Percentiles rank a stretch among this genome's conserved stretches.
Evolutionary conservation across 768 basidiomycete genomes (phyloP).

Genomic region (Suillus hirtellus): DNA sequence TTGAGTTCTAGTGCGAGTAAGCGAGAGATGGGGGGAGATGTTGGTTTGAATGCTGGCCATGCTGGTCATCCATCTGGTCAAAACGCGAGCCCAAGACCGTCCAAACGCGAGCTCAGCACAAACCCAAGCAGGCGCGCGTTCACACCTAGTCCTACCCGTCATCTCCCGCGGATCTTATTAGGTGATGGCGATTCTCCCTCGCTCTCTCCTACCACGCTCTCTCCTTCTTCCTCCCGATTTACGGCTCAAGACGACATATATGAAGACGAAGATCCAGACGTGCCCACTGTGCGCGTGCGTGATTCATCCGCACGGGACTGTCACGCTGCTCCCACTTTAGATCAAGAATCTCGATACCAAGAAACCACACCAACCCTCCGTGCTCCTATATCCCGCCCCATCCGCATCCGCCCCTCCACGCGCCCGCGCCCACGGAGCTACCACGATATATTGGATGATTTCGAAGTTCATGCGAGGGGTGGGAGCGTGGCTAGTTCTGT

Average conservation of each 20-base stretch:
- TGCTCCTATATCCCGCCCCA: slow-evolving; percentile 17
- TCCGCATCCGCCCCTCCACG: slow-evolving; percentile 34
- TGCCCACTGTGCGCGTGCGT: neutral
- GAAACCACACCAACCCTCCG: neutral
- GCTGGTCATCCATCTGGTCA: slow-evolving; percentile 9
- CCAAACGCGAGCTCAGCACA: slow-evolving; percentile 18
- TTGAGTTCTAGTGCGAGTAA: slow-evolving; percentile 3
- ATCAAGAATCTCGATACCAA: neutral
- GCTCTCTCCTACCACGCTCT: slow-evolving; percentile 3
- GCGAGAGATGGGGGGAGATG: neutral
- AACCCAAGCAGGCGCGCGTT: slow-evolving; percentile 1
- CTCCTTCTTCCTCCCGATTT: slow-evolving; percentile 5
- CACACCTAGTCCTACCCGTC: slow-evolving; percentile 21
- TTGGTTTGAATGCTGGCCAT: neutral
- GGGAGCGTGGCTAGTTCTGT: slow-evolving; percentile 32
- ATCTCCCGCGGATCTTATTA: slow-evolving; percentile 23
- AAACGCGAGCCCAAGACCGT: slow-evolving; percentile 22
- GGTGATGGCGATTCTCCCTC: slow-evolving; percentile 13
- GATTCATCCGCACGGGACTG: neutral
- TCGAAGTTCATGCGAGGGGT: slow-evolving; percentile 40
- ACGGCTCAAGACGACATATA: neutral
- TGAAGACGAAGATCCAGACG: slow-evolving; percentile 1
- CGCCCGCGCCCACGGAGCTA: slow-evolving; percentile 58
- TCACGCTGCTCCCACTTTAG: neutral
- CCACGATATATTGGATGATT: slow-evolving; percentile 66